These are phyloP conservation scores for Polyporus arcularius DNA, from an alignment of 768 basidiomycete species.

Conservation along the genomic window DNA sequence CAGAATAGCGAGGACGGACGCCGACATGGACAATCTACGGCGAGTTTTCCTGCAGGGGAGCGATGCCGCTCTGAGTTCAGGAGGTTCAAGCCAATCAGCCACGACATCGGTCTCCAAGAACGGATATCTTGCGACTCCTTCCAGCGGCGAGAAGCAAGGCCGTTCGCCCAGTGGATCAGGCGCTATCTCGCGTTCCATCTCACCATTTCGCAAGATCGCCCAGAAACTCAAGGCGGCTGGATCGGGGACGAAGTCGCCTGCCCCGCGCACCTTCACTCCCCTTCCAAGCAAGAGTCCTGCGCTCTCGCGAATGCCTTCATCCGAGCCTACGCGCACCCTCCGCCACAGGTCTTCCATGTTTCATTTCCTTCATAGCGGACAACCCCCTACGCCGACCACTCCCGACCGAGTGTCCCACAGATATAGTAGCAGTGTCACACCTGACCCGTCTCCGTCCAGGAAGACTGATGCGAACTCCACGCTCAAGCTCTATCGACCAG, in stretches of 20 bases:
- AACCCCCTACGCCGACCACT: constrained; percentile 48
- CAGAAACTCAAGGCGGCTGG: constrained; percentile 58
- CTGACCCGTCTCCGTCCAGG: constrained; percentile 60
- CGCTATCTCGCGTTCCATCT: constrained; percentile 73
- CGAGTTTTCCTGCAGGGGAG: constrained; percentile 56
- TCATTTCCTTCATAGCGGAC: constrained; percentile 42
- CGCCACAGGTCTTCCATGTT: constrained; percentile 70
- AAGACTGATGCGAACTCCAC: constrained; percentile 41
- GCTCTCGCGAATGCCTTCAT: constrained; percentile 44
- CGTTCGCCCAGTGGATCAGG: constrained; percentile 43
- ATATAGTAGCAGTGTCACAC: constrained; percentile 69
- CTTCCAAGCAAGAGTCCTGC: constrained; percentile 48
- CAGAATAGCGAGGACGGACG: constrained; percentile 77
- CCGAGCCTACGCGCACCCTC: constrained; percentile 54
- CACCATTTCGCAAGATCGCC: constrained; percentile 79
- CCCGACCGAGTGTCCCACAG: constrained; percentile 65
- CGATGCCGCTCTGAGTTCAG: constrained; percentile 55
- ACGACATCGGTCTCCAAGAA: constrained; percentile 45
- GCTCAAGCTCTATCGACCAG: constrained; percentile 41
- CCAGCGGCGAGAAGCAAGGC: constrained; percentile 46
- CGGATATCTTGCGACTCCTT: constrained; percentile 67
- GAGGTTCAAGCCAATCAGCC: constrained; percentile 69
- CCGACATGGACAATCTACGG: constrained; percentile 76
- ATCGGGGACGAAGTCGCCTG: constrained; percentile 34
- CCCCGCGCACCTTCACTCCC: constrained; percentile 27